Percentiles rank a stretch among this genome's conserved stretches.
Conservation (phyloP, 164 flowering plant genomes). For the Kalanchoe fedtschenkoi region DNA sequence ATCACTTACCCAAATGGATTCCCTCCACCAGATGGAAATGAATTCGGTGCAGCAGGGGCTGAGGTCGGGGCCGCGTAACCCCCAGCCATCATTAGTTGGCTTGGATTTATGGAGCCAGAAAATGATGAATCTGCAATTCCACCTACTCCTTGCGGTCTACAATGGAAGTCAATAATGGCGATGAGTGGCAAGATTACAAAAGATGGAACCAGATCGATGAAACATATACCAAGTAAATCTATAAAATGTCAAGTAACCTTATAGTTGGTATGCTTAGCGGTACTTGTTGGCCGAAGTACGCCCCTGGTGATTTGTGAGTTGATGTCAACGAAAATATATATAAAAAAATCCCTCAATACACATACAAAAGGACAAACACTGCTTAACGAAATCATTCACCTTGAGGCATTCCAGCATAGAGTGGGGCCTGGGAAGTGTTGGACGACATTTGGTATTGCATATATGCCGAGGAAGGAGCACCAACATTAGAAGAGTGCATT, state of each 20-base stretch:
- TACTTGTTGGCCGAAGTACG: slow-evolving; percentile 22
- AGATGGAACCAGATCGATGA: not conserved
- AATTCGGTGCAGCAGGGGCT: slow-evolving; percentile 25
- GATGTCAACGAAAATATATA: not conserved
- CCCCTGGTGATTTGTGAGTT: slow-evolving; percentile 17
- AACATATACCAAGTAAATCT: not conserved
- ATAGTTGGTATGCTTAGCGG: slow-evolving; percentile 18
- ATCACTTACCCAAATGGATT: slow-evolving; percentile 57
- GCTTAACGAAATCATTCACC: slow-evolving; percentile 17
- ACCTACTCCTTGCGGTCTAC: slow-evolving; percentile 28
- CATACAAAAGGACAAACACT: not conserved
- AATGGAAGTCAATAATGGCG: not conserved
- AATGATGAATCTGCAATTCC: slow-evolving; percentile 17
- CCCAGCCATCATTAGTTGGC: slow-evolving; percentile 18
- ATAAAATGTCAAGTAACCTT: slow-evolving; percentile 16
- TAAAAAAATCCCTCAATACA: not conserved
- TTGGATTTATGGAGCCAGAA: slow-evolving; percentile 15
- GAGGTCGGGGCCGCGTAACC: slow-evolving; percentile 23
- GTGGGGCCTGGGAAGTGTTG: slow-evolving; percentile 16
- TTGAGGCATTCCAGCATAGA: slow-evolving; percentile 22
- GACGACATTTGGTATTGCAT: slow-evolving; percentile 29
- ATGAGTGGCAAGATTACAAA: not conserved
- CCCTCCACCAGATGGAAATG: slow-evolving; percentile 40
- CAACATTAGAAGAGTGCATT: slow-evolving; percentile 27
- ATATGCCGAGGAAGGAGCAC: slow-evolving; percentile 31